Base-by-base conservation (phyloP, 345 rosid genomes). In the Firmiana major region DNA sequence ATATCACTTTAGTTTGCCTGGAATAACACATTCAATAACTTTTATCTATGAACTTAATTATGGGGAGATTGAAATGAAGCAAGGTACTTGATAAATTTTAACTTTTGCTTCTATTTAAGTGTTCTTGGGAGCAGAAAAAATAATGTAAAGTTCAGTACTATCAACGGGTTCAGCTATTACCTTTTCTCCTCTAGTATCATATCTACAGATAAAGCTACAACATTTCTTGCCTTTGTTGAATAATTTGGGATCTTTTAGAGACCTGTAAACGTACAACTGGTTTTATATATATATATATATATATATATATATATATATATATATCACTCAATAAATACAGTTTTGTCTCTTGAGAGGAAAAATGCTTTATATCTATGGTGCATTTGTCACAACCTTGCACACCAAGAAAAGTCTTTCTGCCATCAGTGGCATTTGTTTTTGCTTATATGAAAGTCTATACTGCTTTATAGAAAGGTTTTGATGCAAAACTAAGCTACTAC, bases 31-130 rank as follows among this genome's bases (percentile, higher is more conserved):
- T 84, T 98, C 97, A 69, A 38, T 95, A 71, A 95, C 93, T 42
- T 85, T 85, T 17, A 86, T 90, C 76, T 95, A 95, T 81, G 94
- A 95, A 84, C 98, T 93, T 79, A 87, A 86, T 82, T 93, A 92
- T 77, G 98, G 97, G 70, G 98, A 95, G 90, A 84, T 91, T 43
- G 96, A 93, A 85, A 78, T 90, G 88, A 93, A 90, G 83, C 99
- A 93, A 93, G 97, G 99, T 90, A 83, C 57, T n/a, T 11, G 48
- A 6, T 11, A 19, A 65, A 75, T 62, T 38, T 63, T n/a, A 55
- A 36, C 62, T 73, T 81, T 62, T 66, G 58, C 24, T 63, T 55
- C 9, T 49, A 24, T 74, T 75, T 13, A 55, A 22, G 53, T 70
- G 9, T 53, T 64, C 40, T 60, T 73, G 48, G 21, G 31, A 62